phyloP scores from a whole-genome alignment of 208 protist species.

The Leishmania guyanensis region DNA sequence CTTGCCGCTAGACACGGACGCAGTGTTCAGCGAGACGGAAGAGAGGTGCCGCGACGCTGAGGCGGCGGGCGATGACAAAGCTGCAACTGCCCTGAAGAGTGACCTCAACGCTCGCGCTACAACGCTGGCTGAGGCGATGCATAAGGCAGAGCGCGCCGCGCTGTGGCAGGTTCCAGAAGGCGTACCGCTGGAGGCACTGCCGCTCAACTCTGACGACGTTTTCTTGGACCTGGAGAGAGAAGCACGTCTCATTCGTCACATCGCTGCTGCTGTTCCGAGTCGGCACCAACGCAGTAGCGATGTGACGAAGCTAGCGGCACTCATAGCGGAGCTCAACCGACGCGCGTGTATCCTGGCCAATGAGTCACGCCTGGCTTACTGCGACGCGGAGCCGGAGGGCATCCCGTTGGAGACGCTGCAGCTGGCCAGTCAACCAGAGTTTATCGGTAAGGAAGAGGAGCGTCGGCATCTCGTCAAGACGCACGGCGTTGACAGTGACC shows the following conservation, averaged over 20 bases:
- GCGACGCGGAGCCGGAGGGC: conserved; percentile 47
- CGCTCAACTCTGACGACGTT: conserved; percentile 51
- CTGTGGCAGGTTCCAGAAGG: conserved; percentile 50
- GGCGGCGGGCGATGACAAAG: conserved; percentile 18
- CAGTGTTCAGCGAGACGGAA: conserved; percentile 46
- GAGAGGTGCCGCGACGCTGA: conserved; percentile 48
- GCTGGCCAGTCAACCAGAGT: conserved; percentile 11
- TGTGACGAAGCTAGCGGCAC: conserved; percentile 10
- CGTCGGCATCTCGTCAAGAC: conserved; percentile 12
- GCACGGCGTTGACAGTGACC: conserved; percentile 10
- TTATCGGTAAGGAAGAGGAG: conserved; percentile 26
- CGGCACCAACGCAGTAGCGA: conserved; percentile 27
- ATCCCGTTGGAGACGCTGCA: conserved; percentile 45
- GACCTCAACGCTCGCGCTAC: conserved; percentile 58
- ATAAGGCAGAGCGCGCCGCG: conserved; percentile 33
- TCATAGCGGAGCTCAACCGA: conserved; percentile 53
- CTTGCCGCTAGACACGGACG: conserved; percentile 56
- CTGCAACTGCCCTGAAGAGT: conserved; percentile 15
- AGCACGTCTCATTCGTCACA: conserved; percentile 35
- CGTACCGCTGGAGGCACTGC: conserved; percentile 51
- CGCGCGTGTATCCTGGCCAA: conserved; percentile 60
- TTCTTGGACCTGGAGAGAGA: conserved; percentile 52
- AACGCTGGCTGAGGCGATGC: conserved; percentile 44
- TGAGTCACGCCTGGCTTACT: conserved; percentile 52
- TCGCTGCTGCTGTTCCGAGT: not conserved